phyloP scores from a whole-genome alignment of 2,329 filamentous ascomycete species.

The Fusarium denticulatum region DNA sequence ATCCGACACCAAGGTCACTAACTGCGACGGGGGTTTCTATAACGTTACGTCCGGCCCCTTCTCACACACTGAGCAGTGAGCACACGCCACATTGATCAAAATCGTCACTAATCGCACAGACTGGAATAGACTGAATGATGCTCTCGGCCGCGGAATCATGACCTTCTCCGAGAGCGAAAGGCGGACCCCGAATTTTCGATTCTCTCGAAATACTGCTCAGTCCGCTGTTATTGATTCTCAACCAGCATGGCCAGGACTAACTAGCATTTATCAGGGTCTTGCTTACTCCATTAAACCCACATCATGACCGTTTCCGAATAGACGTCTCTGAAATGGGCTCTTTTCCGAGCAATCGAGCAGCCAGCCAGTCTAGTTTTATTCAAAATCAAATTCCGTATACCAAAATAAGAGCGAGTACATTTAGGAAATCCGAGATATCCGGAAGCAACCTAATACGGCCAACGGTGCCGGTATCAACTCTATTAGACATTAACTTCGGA shows the following conservation, averaged over 20 bases:
- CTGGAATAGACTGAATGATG: slow-evolving; percentile 7
- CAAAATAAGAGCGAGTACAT: background rate
- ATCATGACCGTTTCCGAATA: background rate
- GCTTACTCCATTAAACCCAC: background rate
- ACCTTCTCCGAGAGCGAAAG: slow-evolving; percentile 13
- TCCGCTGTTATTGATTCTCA: background rate
- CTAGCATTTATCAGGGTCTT: background rate
- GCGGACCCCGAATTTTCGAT: background rate
- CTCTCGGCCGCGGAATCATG: slow-evolving; percentile 9
- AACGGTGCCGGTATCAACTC: background rate
- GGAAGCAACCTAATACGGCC: slow-evolving; percentile 11
- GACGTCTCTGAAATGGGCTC: slow-evolving; percentile 9
- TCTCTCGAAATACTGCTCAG: slow-evolving; percentile 21
- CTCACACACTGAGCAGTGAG: slow-evolving; percentile 1
- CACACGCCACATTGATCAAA: slow-evolving; percentile 24
- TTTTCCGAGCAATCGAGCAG: background rate
- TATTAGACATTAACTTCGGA: slow-evolving; percentile 5
- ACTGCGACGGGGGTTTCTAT: slow-evolving; percentile 1
- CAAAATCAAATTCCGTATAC: background rate
- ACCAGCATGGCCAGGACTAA: background rate
- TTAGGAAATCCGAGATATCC: slow-evolving; percentile 3
- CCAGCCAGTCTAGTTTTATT: background rate
- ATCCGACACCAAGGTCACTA: background rate
- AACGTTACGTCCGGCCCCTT: slow-evolving; percentile 14
- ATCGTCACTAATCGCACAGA: slow-evolving; percentile 33